These are phyloP conservation scores for Aspergillus cavernicola DNA, from an alignment of 495 filamentous ascomycete genomes.

Conservation along the genomic window DNA sequence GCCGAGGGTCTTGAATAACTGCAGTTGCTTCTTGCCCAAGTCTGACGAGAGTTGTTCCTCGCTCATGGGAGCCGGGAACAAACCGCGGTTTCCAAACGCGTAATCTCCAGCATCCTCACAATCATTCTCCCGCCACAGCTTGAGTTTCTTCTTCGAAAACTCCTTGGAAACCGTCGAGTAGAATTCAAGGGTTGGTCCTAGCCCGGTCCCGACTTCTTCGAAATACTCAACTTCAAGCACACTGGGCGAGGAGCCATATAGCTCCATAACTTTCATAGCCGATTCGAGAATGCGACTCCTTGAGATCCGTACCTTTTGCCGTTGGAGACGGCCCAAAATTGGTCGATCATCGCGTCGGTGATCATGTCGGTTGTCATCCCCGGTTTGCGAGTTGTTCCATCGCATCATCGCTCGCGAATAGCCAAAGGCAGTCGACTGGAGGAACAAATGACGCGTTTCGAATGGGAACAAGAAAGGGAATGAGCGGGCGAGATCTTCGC, in stretches of 20 bases:
- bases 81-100: constrained; percentile 77
- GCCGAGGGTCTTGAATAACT: constrained; percentile 89
- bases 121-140: constrained; percentile 93
- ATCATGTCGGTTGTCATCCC: constrained; percentile 74
- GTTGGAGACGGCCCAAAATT: constrained; percentile 88
- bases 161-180: constrained; percentile 98
- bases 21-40: constrained; percentile 75
- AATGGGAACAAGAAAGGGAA: constrained; percentile 99
- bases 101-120: constrained; percentile 71
- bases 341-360: constrained; percentile 83
- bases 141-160: constrained; percentile 94
- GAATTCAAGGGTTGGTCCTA: constrained; percentile 96
- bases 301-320: constrained; percentile 96
- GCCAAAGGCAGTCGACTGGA: constrained; percentile 97
- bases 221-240: constrained; percentile 98
- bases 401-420: constrained; percentile 96
- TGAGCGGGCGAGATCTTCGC: constrained; percentile 89
- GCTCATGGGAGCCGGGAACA: constrained; percentile 93
- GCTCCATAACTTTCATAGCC: constrained; percentile 98
- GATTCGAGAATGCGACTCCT: constrained; percentile 91
- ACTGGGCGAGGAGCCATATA: constrained; percentile 93
- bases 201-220: constrained; percentile 94
- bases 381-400: constrained; percentile 89
- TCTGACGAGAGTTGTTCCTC: constrained; percentile 69
- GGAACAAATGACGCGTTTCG: constrained; percentile 93